These are phyloP conservation scores for Boletellus dicymbophilus DNA, from an alignment of 1,284 basidiomycete genomes.

Conservation along the genomic window DNA sequence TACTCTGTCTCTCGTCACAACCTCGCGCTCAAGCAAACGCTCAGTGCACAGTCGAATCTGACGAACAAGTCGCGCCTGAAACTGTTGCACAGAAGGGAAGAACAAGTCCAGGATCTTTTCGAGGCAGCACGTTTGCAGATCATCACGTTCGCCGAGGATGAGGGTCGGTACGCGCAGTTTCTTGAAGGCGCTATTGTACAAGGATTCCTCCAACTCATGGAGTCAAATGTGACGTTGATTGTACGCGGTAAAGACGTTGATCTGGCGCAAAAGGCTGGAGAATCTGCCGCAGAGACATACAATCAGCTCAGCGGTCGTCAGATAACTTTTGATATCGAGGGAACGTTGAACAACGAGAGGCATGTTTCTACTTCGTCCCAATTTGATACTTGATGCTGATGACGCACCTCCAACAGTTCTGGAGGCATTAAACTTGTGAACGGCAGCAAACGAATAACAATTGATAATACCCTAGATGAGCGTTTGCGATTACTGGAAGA, in stretches of 20 bases:
- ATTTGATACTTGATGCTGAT: not conserved
- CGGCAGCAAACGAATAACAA: conserved; percentile 75
- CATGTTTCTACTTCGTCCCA: conserved; percentile 36
- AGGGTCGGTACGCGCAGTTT: conserved; percentile 75
- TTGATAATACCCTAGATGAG: conserved; percentile 93
- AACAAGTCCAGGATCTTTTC: conserved; percentile 91
- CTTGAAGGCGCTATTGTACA: conserved; percentile 84
- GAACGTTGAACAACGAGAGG: conserved; percentile 72
- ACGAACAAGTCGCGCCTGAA: conserved; percentile 96
- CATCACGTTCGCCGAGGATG: conserved; percentile 65
- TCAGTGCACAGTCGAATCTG: conserved; percentile 91
- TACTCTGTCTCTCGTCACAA: not conserved
- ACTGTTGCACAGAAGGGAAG: conserved; percentile 90
- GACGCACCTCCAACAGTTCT: conserved; percentile 42
- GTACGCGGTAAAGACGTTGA: conserved; percentile 65
- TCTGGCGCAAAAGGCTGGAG: conserved; percentile 58
- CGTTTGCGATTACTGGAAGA: conserved; percentile 86
- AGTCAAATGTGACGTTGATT: conserved; percentile 63
- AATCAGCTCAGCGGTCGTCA: conserved; percentile 76
- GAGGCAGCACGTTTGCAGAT: conserved; percentile 69
- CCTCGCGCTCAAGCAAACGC: not conserved
- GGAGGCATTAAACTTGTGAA: conserved; percentile 83
- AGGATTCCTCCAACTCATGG: conserved; percentile 72
- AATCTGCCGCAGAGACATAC: conserved; percentile 65
- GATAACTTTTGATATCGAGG: conserved; percentile 64